Base-by-base conservation (phyloP, 768 basidiomycete genomes). In the Sporobolomyces roseus region DNA sequence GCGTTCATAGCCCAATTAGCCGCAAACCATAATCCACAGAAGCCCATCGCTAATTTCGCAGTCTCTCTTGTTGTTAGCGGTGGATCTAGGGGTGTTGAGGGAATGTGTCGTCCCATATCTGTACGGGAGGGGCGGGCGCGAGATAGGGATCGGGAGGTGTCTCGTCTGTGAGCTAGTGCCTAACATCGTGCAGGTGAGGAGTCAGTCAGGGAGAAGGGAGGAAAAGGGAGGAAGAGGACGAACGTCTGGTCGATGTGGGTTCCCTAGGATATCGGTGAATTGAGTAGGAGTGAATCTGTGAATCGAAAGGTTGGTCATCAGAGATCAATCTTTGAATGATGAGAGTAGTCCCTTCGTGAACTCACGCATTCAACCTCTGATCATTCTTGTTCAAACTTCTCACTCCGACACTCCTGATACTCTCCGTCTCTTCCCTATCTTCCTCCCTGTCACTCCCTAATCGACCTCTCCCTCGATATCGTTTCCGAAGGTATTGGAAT, bases 1-100 rank as follows among this genome's bases (percentile, higher is more conserved):
- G 87, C 87, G 77, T 93, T 96, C 35, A 94, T 80, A 16, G 86
- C 78, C 91, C 93, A 98, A 76, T 98, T 98, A 17, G 94, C 94
- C 43, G 86, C 81, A 75, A 99, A 96, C 91, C 69, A 99, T 41
- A 94, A 81, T 65, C 90, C 83, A 78, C 88, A 91, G 79, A 97
- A 98, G 58, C 83, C 79, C 8, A 85, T 80, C 6, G 94, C 91
- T 17, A 99, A 82, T 45, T 83, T 79, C 10, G 87, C 86, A 0
- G 96, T 98, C 79, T 96, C 87, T 51, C 77, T 77, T 4, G 79
- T 79, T 2, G 87, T 87, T 38, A 93, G 78, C 36, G 83, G 85
- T 2, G 78, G 75, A 49, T 75, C 61, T 61, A 70, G 45, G n/a
- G 59, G 38, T 17, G 62, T 25, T 46, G 63, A 29, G 23, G 72